Percentiles rank a stretch among this genome's conserved stretches.
Conservation (phyloP, 495 filamentous ascomycete genomes). For the Achaetomiella virescens region DNA sequence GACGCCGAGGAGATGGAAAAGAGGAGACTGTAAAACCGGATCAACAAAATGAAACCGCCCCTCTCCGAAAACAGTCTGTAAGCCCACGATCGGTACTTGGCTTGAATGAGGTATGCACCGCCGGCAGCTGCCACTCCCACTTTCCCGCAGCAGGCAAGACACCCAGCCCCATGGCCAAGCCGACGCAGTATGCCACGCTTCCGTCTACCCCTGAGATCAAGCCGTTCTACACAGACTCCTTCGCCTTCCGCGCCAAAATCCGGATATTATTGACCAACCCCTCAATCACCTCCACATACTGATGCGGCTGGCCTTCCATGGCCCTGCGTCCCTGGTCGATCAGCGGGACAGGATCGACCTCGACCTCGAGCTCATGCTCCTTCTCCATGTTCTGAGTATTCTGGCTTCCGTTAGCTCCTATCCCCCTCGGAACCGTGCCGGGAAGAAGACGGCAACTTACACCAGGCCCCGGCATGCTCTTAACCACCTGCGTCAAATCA, state of each 20-base stretch:
- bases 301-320: constrained; percentile 50
- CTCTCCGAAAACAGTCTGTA: no score
- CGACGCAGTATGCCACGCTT: background rate
- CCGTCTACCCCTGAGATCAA: background rate
- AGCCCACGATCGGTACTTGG: no score
- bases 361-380: constrained; percentile 85
- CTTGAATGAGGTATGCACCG: no score
- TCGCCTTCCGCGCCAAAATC: constrained; percentile 50
- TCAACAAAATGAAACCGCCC: background rate
- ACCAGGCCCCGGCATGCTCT: constrained; percentile 27
- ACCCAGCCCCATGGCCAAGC: background rate
- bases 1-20: constrained; percentile 5
- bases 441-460: constrained; percentile 39
- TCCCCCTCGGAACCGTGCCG: background rate
- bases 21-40: background rate
- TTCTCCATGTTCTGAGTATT: constrained; percentile 51
- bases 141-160: no score
- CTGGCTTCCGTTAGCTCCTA: constrained; percentile 8
- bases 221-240: constrained; percentile 10
- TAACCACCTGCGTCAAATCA: constrained; percentile 81
- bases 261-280: constrained; percentile 82
- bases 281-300: constrained; percentile 68
- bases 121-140: no score
- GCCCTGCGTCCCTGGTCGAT: constrained; percentile 63
- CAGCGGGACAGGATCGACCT: constrained; percentile 61